phyloP scores from a whole-genome alignment of 2,329 filamentous ascomycete species.

The Byssoonygena ceratinophila region DNA sequence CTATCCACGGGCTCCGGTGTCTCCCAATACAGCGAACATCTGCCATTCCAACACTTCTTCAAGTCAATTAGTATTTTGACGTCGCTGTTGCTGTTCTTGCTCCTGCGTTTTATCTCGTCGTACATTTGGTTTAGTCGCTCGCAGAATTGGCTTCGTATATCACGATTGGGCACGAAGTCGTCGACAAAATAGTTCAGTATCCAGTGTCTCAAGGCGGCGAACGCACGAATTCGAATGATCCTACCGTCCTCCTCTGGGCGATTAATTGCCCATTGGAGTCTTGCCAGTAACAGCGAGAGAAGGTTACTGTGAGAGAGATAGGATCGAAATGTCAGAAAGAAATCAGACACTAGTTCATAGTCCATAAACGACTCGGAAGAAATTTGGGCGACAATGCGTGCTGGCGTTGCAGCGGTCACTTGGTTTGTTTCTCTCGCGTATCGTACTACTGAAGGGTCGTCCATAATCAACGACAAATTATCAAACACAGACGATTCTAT shows the following conservation, averaged over 20 bases:
- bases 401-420: slow-evolving; percentile 80
- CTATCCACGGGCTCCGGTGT: slow-evolving; percentile 55
- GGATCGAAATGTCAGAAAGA: slow-evolving; percentile 87
- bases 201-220: slow-evolving; percentile 93
- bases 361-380: slow-evolving; percentile 93
- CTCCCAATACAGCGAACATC: slow-evolving; percentile 86
- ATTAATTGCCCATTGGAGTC: slow-evolving; percentile 75
- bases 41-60: slow-evolving; percentile 93
- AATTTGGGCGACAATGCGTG: slow-evolving; percentile 87
- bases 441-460: slow-evolving; percentile 70
- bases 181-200: slow-evolving; percentile 96
- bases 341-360: slow-evolving; percentile 93
- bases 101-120: slow-evolving; percentile 41
- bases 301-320: slow-evolving; percentile 71
- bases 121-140: slow-evolving; percentile 60
- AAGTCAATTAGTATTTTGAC: slow-evolving; percentile 85
- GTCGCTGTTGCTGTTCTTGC: slow-evolving; percentile 49
- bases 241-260: slow-evolving; percentile 73
- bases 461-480: slow-evolving; percentile 65
- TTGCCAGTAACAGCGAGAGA: slow-evolving; percentile 70
- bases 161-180: slow-evolving; percentile 71
- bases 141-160: slow-evolving; percentile 68
- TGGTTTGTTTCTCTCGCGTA: slow-evolving; percentile 61
- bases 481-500: slow-evolving; percentile 61
- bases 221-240: slow-evolving; percentile 89